phyloP scores from a whole-genome alignment of 2,329 filamentous ascomycete species.

The Cladophialophora immunda region DNA sequence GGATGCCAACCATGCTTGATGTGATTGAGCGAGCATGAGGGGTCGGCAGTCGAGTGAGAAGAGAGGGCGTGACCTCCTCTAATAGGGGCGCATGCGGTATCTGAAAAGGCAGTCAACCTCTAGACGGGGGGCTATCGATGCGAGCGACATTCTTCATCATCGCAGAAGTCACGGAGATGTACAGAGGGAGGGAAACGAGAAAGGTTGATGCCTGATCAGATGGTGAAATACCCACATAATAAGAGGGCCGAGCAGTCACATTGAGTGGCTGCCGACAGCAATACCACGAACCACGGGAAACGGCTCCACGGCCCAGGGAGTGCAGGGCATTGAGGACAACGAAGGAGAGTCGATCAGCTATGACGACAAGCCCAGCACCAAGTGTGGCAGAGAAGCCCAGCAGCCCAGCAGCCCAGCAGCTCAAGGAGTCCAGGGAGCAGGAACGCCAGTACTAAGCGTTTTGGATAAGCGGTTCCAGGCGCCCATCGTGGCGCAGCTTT shows the following conservation, averaged over 20 bases:
- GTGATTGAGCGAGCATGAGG: conserved; percentile 18
- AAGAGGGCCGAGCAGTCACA: background rate
- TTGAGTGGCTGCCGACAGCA: background rate
- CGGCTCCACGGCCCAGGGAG: background rate
- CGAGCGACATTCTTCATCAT: background rate
- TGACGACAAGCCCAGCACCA: background rate
- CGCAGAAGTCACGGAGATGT: background rate
- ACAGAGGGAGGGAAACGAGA: background rate
- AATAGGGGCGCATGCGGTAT: background rate
- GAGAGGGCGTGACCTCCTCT: background rate
- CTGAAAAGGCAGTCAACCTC: background rate
- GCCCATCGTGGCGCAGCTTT: background rate
- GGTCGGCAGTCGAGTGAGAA: background rate
- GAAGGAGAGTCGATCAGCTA: background rate
- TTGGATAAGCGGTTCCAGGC: background rate
- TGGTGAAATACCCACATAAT: background rate
- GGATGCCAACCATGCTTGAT: conserved; percentile 51
- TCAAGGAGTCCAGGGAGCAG: no score
- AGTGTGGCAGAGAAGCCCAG: background rate
- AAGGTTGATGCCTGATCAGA: conserved; percentile 19
- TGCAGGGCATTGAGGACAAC: no score
- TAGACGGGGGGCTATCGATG: background rate
- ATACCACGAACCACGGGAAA: background rate
- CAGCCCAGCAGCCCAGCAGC: no score
- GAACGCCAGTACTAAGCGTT: background rate